A percentile compares a stretch with the other conserved stretches of the same genome.
Evolutionary conservation across 148 eudicot genomes (phyloP).

Genomic region (Camellia japonica): DNA sequence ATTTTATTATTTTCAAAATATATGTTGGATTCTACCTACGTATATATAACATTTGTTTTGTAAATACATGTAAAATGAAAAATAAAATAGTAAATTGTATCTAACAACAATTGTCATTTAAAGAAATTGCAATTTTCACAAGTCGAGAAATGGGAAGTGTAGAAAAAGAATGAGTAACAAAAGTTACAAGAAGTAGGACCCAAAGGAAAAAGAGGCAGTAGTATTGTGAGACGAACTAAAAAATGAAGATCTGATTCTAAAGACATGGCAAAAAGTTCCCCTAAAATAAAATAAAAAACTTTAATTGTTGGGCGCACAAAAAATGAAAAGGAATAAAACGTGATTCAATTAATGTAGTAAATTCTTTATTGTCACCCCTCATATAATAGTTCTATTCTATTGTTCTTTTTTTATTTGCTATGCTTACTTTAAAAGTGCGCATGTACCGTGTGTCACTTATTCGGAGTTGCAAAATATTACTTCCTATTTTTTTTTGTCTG

Average conservation of each 20-base stretch:
- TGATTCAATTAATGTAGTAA: constrained; percentile 11
- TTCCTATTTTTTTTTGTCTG: neutral
- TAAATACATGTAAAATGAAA: too few relatives aligned
- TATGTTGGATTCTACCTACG: too few relatives aligned
- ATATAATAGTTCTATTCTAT: neutral
- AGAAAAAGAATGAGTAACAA: neutral
- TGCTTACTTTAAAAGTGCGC: neutral
- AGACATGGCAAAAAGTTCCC: neutral
- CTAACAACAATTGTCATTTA: too few relatives aligned
- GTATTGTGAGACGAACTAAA: constrained; percentile 8
- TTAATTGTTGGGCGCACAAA: neutral
- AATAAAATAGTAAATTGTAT: too few relatives aligned
- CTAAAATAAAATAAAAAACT: neutral
- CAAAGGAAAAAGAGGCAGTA: neutral
- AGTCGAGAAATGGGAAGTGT: neutral
- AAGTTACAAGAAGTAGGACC: constrained; percentile 1
- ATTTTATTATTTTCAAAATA: too few relatives aligned
- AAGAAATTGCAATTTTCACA: neutral
- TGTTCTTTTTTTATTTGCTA: neutral
- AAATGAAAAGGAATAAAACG: constrained; percentile 10
- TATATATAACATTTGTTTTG: too few relatives aligned
- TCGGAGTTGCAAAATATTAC: neutral
- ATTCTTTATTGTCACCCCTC: neutral
- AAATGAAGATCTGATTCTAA: neutral
- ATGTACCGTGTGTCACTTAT: neutral